Conservation (phyloP, 768 basidiomycete genomes). For the Mycena filopes region DNA sequence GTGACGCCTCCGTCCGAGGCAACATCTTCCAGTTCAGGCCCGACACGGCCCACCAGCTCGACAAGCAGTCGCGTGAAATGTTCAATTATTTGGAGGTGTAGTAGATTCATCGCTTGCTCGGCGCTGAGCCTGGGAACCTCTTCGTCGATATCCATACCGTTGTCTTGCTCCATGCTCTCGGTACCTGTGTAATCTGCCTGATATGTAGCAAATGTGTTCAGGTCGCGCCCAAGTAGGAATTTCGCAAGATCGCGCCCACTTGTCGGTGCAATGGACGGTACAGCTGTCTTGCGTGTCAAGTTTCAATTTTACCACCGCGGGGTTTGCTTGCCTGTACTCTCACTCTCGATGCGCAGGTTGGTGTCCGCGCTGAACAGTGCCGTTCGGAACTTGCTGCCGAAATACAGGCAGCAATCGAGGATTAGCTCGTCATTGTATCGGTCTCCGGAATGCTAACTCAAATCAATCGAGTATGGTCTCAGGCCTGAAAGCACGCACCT, state of each 20-base stretch:
- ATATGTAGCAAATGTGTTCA: conserved; percentile 52
- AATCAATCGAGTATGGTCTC: conserved; percentile 14
- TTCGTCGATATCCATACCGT: conserved; percentile 73
- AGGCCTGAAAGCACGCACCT: conserved; percentile 49
- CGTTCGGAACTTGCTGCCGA: conserved; percentile 58
- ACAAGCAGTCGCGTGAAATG: conserved; percentile 73
- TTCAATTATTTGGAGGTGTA: conserved; percentile 76
- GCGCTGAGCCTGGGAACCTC: conserved; percentile 54
- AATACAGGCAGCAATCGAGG: conserved; percentile 80
- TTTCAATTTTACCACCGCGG: background rate
- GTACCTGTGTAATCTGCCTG: conserved; percentile 45
- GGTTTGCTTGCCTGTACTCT: conserved; percentile 54
- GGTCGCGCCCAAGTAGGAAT: conserved; percentile 50
- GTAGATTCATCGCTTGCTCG: conserved; percentile 68
- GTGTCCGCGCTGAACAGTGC: conserved; percentile 76
- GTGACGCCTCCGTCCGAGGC: conserved; percentile 46
- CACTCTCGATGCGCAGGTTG: conserved; percentile 67
- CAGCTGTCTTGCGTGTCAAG: background rate
- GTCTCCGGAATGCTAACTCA: conserved; percentile 41
- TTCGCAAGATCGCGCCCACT: conserved; percentile 29
- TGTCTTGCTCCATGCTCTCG: conserved; percentile 37
- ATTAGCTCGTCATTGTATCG: conserved; percentile 76
- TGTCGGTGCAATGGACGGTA: conserved; percentile 18
- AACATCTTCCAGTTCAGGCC: conserved; percentile 51
- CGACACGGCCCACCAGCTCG: conserved; percentile 66